phyloP scores from a whole-genome alignment of 1,284 basidiomycete species.

The Fomes fomentarius region DNA sequence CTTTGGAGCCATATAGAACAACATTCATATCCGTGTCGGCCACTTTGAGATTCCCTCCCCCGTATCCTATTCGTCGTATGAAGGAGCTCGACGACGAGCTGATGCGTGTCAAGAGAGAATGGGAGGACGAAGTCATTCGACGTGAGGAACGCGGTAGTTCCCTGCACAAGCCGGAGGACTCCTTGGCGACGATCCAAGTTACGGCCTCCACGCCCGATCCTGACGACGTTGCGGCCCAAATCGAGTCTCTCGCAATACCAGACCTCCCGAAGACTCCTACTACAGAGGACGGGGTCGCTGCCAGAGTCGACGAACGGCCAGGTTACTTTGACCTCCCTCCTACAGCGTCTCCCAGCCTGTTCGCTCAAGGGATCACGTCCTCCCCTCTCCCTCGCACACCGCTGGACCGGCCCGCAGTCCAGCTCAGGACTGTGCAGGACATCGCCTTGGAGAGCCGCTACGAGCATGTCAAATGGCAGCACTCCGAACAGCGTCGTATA shows the following conservation, averaged over 20 bases:
- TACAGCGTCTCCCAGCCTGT: constrained; percentile 27
- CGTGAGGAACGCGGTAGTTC: constrained; percentile 65
- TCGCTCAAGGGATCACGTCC: constrained; percentile 23
- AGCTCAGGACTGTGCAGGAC: constrained; percentile 54
- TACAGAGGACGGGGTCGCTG: constrained; percentile 31
- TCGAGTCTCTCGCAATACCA: constrained; percentile 64
- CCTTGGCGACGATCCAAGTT: constrained; percentile 36
- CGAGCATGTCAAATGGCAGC: constrained; percentile 73
- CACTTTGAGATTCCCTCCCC: constrained; percentile 87
- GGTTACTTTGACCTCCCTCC: constrained; percentile 49
- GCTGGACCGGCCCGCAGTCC: constrained; percentile 45
- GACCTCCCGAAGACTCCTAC: constrained; percentile 51
- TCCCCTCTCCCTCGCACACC: constrained; percentile 30
- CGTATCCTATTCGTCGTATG: constrained; percentile 86
- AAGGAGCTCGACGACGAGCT: constrained; percentile 83
- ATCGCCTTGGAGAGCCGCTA: constrained; percentile 76
- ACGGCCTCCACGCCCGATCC: constrained; percentile 35
- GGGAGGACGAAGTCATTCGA: constrained; percentile 84
- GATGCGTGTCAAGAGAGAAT: constrained; percentile 64
- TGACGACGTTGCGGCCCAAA: constrained; percentile 68
- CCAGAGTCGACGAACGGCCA: constrained; percentile 30
- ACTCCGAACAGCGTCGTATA: constrained; percentile 82
- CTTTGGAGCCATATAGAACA: constrained; percentile 79
- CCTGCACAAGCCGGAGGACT: constrained; percentile 49
- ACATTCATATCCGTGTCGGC: constrained; percentile 93